A percentile compares a stretch with the other conserved stretches of the same genome.
Evolutionary conservation across 1,284 basidiomycete genomes (phyloP).

Genomic region (Malassezia restricta): DNA sequence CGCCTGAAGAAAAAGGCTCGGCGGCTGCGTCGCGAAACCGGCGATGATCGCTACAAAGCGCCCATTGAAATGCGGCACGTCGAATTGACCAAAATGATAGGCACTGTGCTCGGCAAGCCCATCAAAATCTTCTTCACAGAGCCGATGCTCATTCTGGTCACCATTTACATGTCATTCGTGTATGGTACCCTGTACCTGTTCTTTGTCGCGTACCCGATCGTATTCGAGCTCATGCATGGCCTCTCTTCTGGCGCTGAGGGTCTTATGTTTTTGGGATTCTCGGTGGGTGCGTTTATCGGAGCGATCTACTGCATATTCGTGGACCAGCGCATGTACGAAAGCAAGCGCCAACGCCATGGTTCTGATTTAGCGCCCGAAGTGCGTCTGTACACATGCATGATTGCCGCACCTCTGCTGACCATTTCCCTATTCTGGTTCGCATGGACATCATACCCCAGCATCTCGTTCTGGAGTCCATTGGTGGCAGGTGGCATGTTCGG

Average conservation of each 20-base stretch:
- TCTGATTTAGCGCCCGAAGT: conserved; percentile 28
- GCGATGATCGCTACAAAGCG: conserved; percentile 54
- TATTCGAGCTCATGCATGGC: conserved; percentile 38
- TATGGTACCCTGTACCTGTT: conserved; percentile 49
- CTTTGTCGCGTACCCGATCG: conserved; percentile 44
- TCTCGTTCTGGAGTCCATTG: conserved; percentile 49
- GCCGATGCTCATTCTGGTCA: conserved; percentile 63
- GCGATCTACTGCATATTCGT: conserved; percentile 24
- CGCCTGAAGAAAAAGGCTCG: conserved; percentile 53
- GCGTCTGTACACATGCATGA: conserved; percentile 32
- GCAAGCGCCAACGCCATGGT: conserved; percentile 27
- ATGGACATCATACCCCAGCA: conserved; percentile 27
- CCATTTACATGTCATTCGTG: conserved; percentile 65
- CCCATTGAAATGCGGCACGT: conserved; percentile 25
- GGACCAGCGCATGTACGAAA: conserved; percentile 31
- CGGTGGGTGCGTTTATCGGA: conserved; percentile 32
- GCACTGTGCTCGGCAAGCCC: conserved; percentile 57
- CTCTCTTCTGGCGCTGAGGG: conserved; percentile 36
- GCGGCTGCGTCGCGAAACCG: conserved; percentile 54
- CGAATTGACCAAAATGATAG: conserved; percentile 37
- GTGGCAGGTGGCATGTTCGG: conserved; percentile 49
- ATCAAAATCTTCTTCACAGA: conserved; percentile 53
- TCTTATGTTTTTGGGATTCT: conserved; percentile 43
- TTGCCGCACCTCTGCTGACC: conserved; percentile 44
- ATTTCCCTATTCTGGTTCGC: conserved; percentile 48